phyloP scores from a whole-genome alignment of 176 grass and related monocot genomes.

The Aechmea fasciata region DNA sequence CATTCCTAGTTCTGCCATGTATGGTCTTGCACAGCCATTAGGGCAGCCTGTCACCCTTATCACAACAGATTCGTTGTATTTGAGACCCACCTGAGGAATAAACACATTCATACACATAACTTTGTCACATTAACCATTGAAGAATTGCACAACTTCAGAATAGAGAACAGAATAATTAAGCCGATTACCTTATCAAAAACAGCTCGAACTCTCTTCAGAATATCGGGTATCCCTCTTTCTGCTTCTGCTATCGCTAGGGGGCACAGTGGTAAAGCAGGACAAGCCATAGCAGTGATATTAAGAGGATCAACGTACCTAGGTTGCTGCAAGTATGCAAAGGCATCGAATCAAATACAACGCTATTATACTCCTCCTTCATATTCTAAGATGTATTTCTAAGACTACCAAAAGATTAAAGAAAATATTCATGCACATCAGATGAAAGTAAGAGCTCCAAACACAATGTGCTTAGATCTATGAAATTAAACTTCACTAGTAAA shows the following conservation, averaged over 20 bases:
- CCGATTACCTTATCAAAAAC: constrained; percentile 68
- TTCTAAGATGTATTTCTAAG: too few relatives aligned
- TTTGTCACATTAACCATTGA: not conserved
- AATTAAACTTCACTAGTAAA: too few relatives aligned
- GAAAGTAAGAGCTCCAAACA: not conserved
- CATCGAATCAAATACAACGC: not conserved
- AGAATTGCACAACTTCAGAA: not conserved
- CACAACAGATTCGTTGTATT: constrained; percentile 60
- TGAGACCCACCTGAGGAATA: constrained; percentile 65
- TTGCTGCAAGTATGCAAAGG: constrained; percentile 43
- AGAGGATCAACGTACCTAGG: constrained; percentile 75
- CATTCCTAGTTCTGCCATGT: constrained; percentile 96
- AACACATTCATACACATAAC: not conserved
- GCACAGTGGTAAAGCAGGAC: constrained; percentile 81
- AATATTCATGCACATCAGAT: not conserved
- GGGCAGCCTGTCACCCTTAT: constrained; percentile 94
- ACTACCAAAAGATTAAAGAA: too few relatives aligned
- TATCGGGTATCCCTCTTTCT: constrained; percentile 78
- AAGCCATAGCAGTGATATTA: constrained; percentile 89
- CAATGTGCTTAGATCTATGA: too few relatives aligned
- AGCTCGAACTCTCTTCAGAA: constrained; percentile 79
- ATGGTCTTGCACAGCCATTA: constrained; percentile 92
- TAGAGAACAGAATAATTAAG: constrained; percentile 4
- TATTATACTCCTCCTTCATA: too few relatives aligned
- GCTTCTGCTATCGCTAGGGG: constrained; percentile 93